Evolutionary conservation across 2,329 filamentous ascomycete genomes (phyloP), one percentile per base, ranked within the genome.

Genomic region (Scleromitrula shiraiana): DNA sequence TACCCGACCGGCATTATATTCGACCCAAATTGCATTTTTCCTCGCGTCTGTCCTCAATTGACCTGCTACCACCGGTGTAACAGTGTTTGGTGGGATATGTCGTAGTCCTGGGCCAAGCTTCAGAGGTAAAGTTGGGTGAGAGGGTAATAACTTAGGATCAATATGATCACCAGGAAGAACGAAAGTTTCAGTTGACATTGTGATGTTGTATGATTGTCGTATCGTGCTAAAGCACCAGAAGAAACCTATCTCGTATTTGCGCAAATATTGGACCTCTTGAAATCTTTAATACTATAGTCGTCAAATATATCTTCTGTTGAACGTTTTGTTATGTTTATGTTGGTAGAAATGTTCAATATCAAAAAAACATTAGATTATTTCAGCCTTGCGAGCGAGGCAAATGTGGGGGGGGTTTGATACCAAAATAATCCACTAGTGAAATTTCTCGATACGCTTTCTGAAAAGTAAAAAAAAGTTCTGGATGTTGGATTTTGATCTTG

Each of bases 101-200:
- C 85, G 84, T 49, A 96, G 75, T 47, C 90, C 90, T 14, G 88
- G 86, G 23, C 90, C 90, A 22, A 96, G 76, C 48, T 86, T 87
- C 54, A 95, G 73, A 32, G 88, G 79, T 53, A 79, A 72, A 57
- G 82, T 87, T 40, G 76, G 74, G 53, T 83, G 75, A 24, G 77
- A 77, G 2, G 88, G 87, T 30, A 95, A 74, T 29, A 77, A 68
- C 22, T 77, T 72, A 1, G 76, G 65, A 50, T 87, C 78, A 38
- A 96, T 75, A 26, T 70, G 63, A 59, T 96, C 89, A 56, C 93
- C 90, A 0, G 93, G 93, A 6, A 97, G 78, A 52, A 96, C 78
- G 53, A 91, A 71, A 39, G 70, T 68, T 23, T 78, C 71, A 27
- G 75, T 68, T 20, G 52, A 50, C 58, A 59, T 60, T 40, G 4